Conservation (phyloP, 108 stramenopile genomes). For the Craspedostauros australis region DNA sequence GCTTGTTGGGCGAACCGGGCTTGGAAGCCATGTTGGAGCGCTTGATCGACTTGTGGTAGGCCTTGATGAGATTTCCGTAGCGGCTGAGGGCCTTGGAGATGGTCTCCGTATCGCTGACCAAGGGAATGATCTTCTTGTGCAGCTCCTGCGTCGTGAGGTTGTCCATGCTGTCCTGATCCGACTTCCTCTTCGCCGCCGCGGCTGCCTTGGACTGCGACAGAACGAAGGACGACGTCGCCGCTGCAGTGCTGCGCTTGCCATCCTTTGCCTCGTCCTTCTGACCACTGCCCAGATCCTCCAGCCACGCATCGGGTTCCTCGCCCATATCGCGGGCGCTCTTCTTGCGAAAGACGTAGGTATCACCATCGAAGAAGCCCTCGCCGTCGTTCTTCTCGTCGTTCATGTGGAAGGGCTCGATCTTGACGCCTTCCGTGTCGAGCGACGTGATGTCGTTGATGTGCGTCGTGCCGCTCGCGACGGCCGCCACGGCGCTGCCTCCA, state of each 20-base stretch:
- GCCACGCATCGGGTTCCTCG: conserved; percentile 77
- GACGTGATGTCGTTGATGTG: conserved; percentile 21
- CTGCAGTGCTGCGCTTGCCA: conserved; percentile 12
- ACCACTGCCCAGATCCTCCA: conserved; percentile 40
- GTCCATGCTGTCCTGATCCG: conserved; percentile 14
- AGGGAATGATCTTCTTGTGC: conserved; percentile 32
- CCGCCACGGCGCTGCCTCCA: conserved; percentile 3
- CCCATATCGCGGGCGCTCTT: conserved; percentile 20
- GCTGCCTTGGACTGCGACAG: too few species aligned
- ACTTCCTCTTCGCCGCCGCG: conserved; percentile 14
- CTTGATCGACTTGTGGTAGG: not conserved
- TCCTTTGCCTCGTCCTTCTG: conserved; percentile 30
- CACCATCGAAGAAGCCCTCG: conserved; percentile 78
- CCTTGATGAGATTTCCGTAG: conserved; percentile 48
- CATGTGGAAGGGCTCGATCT: conserved; percentile 83
- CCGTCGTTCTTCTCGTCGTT: conserved; percentile 70
- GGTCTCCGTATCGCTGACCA: conserved; percentile 52
- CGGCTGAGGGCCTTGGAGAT: conserved; percentile 53
- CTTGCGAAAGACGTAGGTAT: conserved; percentile 77
- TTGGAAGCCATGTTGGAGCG: not conserved
- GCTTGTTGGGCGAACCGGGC: not conserved
- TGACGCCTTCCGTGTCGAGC: conserved; percentile 34
- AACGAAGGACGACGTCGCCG: too few species aligned
- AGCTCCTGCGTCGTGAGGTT: conserved; percentile 33
- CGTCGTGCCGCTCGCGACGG: not conserved